Base-by-base conservation (phyloP, 139 green algal species). In the Micractinium conductrix region DNA sequence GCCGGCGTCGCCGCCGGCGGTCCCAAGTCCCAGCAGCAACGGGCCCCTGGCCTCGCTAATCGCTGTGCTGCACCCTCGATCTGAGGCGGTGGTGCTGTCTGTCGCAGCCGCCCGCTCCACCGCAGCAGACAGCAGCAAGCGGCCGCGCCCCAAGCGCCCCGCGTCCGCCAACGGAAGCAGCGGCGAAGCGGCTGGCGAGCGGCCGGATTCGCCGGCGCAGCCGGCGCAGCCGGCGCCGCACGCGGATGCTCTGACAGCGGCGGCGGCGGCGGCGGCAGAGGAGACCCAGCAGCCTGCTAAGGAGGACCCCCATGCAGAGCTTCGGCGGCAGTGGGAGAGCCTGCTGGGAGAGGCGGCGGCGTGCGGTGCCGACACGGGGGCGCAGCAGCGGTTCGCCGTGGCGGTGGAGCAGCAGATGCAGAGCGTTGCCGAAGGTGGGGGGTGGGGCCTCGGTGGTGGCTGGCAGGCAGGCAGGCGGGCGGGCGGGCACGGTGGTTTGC, bases 351-450 rank as follows among this genome's bases (percentile, higher is more conserved):
- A 70, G 22, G 53, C 75, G 14, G 75, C 75, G 4, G 75, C 75
- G 24, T 81, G 75, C 38, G 75, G 75, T 2, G 30, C 21, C 35
- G 75, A 81, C 24, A 21, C 60, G 10, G 55, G 4, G 26, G 21
- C 8, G 55, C 75, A 81, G 75, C 53, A 81, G 53, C 50, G 30
- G 37, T 26, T 71, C 24, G 58, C 53, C 35, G 75, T 17, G 53
- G 37, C 50, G n/a, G 53, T 81, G 37, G 75, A 81, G 75, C 37
- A 81, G 75, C 53, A 81, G 75, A 81, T 81, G 75, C 53, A 37
- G 0, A 55, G 75, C 55, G 55, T 81, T 53, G 75, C 75, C 24
- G 75, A 81, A 81, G 75, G 75, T 81, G 75, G 8, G 53, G 53
- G 10, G 53, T 62, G 53, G 53, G 53, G 53, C 53, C 24, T 9